Conservation (phyloP, 2,329 filamentous ascomycete species). For the Ophiobolus disseminans region DNA sequence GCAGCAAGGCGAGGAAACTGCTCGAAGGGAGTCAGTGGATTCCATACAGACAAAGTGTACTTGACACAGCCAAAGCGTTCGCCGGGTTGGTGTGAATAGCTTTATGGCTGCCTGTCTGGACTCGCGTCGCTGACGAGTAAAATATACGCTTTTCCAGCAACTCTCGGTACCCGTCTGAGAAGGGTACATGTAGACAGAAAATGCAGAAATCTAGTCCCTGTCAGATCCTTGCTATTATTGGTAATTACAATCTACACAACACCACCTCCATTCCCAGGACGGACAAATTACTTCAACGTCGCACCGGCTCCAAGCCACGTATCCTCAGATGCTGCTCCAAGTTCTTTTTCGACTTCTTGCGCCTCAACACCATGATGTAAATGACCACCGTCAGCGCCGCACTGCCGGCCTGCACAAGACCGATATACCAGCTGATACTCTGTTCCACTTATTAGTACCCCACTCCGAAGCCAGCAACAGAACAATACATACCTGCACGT, state of each 20-base stretch:
- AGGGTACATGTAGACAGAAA: too few species aligned
- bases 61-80: conserved; percentile 48
- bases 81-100: conserved; percentile 14
- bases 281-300: not conserved
- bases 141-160: too few species aligned
- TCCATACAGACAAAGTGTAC: conserved; percentile 30
- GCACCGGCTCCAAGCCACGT: conserved; percentile 6
- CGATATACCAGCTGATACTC: conserved; percentile 46
- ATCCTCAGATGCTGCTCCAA: conserved; percentile 10
- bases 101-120: not conserved
- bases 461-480: not conserved
- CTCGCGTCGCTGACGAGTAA: too few species aligned
- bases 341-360: conserved; percentile 41
- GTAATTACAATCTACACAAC: too few species aligned
- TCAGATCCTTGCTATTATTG: too few species aligned
- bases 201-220: too few species aligned
- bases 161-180: too few species aligned
- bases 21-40: conserved; percentile 23
- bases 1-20: conserved; percentile 25
- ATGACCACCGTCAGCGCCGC: conserved; percentile 40
- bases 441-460: conserved; percentile 18
- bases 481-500: conserved; percentile 39
- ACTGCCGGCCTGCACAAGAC: conserved; percentile 42
- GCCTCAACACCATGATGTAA: conserved; percentile 36
- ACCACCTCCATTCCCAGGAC: too few species aligned